Percentiles rank a stretch among this genome's conserved stretches.
Conservation (phyloP, 306 rosid genomes). For the Amphicarpaea edgeworthii region DNA sequence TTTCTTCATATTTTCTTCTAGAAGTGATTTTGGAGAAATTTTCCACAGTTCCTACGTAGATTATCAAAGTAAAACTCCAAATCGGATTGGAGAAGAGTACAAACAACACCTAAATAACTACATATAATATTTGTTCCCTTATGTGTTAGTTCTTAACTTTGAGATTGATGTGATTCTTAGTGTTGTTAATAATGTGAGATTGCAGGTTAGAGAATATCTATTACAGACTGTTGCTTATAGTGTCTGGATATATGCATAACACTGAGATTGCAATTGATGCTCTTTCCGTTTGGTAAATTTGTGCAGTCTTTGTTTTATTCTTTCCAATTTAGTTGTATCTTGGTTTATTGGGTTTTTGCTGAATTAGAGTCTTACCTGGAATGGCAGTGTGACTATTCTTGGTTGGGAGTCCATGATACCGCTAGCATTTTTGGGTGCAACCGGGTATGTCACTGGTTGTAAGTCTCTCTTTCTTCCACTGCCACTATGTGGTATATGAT, state of each 20-base stretch:
- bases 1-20: no score
- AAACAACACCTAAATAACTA: not conserved
- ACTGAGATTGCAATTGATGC: constrained; percentile 67
- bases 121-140: not conserved
- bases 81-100: not conserved
- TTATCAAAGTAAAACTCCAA: no score
- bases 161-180: constrained; percentile 7
- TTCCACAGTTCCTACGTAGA: no score
- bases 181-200: constrained; percentile 20
- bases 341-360: constrained; percentile 12
- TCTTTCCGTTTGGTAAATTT: constrained; percentile 69
- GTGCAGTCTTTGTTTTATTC: not conserved
- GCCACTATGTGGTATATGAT: not conserved
- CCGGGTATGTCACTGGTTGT: constrained; percentile 65
- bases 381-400: constrained; percentile 65
- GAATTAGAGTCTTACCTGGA: constrained; percentile 7
- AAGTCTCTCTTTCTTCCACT: constrained; percentile 26
- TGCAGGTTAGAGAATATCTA: constrained; percentile 79
- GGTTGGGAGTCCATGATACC: constrained; percentile 88
- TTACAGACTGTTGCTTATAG: constrained; percentile 60
- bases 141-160: not conserved
- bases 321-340: not conserved
- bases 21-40: no score
- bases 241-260: constrained; percentile 64
- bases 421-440: constrained; percentile 76